phyloP scores from a whole-genome alignment of 768 basidiomycete genomes.

The Cystoderma amianthinum region DNA sequence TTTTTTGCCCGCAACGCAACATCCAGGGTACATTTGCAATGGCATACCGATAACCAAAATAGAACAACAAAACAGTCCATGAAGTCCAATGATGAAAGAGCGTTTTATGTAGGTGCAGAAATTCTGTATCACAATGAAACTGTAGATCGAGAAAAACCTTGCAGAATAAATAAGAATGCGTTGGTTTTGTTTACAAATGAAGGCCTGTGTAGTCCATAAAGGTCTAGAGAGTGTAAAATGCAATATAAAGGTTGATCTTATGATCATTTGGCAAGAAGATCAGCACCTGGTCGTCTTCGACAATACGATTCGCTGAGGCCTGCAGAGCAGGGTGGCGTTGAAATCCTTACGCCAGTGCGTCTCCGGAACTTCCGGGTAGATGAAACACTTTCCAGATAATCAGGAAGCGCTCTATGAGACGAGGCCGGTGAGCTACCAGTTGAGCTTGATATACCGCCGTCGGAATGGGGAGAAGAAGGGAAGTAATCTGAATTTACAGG shows the following conservation, averaged over 20 bases:
- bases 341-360: conserved; percentile 37
- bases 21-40: conserved; percentile 59
- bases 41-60: conserved; percentile 36
- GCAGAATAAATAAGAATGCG: conserved; percentile 2
- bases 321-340: conserved; percentile 28
- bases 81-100: conserved; percentile 1
- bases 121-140: not conserved
- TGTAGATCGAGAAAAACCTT: not conserved
- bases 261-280: conserved; percentile 12
- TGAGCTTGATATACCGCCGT: conserved; percentile 18
- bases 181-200: conserved; percentile 12
- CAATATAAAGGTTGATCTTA: not conserved
- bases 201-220: conserved; percentile 4
- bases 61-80: not conserved
- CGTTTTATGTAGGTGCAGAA: too few species aligned
- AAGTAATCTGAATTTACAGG: conserved; percentile 38
- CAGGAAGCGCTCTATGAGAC: conserved; percentile 10
- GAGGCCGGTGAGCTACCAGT: conserved; percentile 3
- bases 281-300: conserved; percentile 20
- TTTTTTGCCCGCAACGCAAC: too few species aligned
- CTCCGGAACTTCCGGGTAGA: conserved; percentile 23
- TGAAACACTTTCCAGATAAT: conserved; percentile 17
- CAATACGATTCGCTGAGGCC: conserved; percentile 20
- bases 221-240: not conserved
- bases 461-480: conserved; percentile 30